These are phyloP conservation scores for Rhodotorula mucilaginosa DNA, from an alignment of 1,284 basidiomycete species.

Conservation along the genomic window DNA sequence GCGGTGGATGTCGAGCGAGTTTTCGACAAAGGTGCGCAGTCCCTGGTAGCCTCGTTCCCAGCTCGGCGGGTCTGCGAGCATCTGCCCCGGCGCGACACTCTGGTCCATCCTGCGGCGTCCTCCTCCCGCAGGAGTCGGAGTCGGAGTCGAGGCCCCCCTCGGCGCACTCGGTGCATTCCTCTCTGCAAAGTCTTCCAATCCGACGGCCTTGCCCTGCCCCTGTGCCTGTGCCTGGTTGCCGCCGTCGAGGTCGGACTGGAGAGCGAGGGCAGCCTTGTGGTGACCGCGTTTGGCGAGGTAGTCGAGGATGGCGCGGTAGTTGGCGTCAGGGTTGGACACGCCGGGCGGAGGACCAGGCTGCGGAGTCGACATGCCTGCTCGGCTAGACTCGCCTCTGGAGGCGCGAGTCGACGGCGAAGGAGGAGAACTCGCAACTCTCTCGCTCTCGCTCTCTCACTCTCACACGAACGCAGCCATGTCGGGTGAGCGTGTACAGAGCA, in stretches of 20 bases:
- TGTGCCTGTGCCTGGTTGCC: slow-evolving; percentile 46
- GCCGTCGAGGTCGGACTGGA: slow-evolving; percentile 63
- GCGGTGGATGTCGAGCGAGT: slow-evolving; percentile 47
- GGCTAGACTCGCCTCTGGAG: too few species aligned
- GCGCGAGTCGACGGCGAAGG: too few species aligned
- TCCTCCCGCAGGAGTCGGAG: background rate
- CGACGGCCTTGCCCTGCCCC: slow-evolving; percentile 60
- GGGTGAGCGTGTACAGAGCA: background rate
- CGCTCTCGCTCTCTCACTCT: background rate
- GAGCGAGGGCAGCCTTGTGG: slow-evolving; percentile 68
- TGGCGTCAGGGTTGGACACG: slow-evolving; percentile 20
- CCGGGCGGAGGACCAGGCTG: background rate
- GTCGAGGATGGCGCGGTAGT: slow-evolving; percentile 58
- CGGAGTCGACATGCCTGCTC: slow-evolving; percentile 11
- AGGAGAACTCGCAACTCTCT: too few species aligned
- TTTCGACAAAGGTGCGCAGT: slow-evolving; percentile 58
- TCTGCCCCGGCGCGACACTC: slow-evolving; percentile 35
- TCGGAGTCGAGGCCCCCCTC: background rate
- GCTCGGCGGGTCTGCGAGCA: slow-evolving; percentile 36
- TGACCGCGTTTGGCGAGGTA: slow-evolving; percentile 82
- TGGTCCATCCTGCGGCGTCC: slow-evolving; percentile 21
- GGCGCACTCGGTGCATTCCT: slow-evolving; percentile 38
- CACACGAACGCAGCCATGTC: slow-evolving; percentile 9
- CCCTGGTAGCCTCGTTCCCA: slow-evolving; percentile 52
- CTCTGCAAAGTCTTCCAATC: slow-evolving; percentile 49